Base-by-base conservation (phyloP, 768 basidiomycete genomes). In the Boletellus sp. region DNA sequence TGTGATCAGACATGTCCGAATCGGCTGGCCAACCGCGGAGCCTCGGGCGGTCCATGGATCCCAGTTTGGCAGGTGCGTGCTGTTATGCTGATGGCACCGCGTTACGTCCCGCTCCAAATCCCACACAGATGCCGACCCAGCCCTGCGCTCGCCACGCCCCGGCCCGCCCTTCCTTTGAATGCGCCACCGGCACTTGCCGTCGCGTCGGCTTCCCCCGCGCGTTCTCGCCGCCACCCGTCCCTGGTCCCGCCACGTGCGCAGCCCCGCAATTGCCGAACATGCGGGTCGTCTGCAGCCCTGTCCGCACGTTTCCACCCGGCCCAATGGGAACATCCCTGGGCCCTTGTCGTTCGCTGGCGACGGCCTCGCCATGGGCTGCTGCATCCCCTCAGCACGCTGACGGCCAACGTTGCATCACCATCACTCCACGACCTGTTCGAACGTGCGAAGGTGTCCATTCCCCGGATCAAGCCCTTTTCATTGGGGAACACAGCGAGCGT, bases 11-110 rank as follows among this genome's bases (percentile, higher is more conserved):
- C 54, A 64, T 53, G 50, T 57, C 48, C 50, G n/a, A n/a, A 59
- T 59, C 59, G 61, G 62, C 61, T 63, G 47, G 35, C 54, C 49
- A 59, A 62, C 67, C 67, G 67, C 67, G 67, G 67, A 50, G 22
- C 67, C 67, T 70, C 67, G 67, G 66, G 49, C 44, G 53, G 53
- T 6, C 44, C 42, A 48, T 42, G 2, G n/a, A 23, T 20, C 52
- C 54, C 5, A 20, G 50, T 60, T 39, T 53, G 51, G 64, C 6
- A 63, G 0, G 22, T 50, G 23, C 53, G 51, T 67, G 61, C 56
- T 66, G 64, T 66, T 51, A 56, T 50, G 17, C 19, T 59, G 57
- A 45, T 59, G 63, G 47, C 28, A 34, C 20, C 32, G 32, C 47
- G 52, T 49, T 62, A 60, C 61, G 58, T 57, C 45, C 22, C 44